A percentile compares a stretch with the other conserved stretches of the same genome.
Conservation (phyloP, 169 alveolate species). For the Plasmodium blacklocki region DNA sequence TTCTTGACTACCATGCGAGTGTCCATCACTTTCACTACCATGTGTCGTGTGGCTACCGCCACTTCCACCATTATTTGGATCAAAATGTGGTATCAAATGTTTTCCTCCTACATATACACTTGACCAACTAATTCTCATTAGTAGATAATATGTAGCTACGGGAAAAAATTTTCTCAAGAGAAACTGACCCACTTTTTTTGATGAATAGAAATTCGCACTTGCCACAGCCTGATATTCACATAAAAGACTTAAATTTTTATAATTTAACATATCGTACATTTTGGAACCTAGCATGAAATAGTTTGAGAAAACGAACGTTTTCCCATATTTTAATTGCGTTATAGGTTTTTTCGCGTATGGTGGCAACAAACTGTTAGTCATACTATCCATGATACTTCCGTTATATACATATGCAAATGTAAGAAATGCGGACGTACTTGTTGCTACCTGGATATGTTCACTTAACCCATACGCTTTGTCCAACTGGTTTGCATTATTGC, state of each 20-base stretch:
- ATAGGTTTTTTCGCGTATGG: slow-evolving; percentile 8
- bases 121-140: neutral
- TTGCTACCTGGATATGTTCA: neutral
- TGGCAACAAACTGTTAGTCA: slow-evolving; percentile 7
- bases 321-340: slow-evolving; percentile 5
- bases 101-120: neutral
- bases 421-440: neutral
- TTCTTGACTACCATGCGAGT: no score
- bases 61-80: no score
- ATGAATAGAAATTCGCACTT: no score
- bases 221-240: slow-evolving; percentile 55
- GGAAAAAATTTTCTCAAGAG: slow-evolving; percentile 26
- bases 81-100: no score
- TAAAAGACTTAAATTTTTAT: slow-evolving; percentile 26
- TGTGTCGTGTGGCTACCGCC: no score
- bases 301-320: slow-evolving; percentile 22
- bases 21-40: no score
- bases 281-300: slow-evolving; percentile 6
- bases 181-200: neutral
- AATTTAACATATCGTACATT: slow-evolving; percentile 2
- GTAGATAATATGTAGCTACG: neutral
- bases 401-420: neutral
- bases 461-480: neutral
- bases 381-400: neutral
- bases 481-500: slow-evolving; percentile 22